A percentile compares a stretch with the other conserved stretches of the same genome.
Evolutionary conservation across 2,329 filamentous ascomycete genomes (phyloP).

Genomic region (Ambrosiella xylebori): DNA sequence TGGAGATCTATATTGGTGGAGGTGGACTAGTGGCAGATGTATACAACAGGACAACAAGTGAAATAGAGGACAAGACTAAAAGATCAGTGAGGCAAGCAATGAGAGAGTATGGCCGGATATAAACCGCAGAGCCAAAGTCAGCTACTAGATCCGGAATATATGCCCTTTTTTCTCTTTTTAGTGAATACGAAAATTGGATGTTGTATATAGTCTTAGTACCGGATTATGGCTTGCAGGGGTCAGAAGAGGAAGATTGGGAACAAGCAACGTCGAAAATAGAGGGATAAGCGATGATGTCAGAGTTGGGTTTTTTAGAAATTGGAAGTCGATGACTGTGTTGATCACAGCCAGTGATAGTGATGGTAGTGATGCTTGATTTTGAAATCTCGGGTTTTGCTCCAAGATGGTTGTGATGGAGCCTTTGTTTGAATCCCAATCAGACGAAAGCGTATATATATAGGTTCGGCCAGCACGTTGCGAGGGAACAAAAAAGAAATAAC

Average conservation of each 20-base stretch:
- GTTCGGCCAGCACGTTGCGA: neutral
- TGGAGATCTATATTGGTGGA: neutral
- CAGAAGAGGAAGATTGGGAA: too few relatives aligned
- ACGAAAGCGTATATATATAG: neutral
- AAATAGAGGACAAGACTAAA: neutral
- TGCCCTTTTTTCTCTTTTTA: neutral
- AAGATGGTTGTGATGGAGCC: too few relatives aligned
- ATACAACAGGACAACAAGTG: slow-evolving; percentile 9
- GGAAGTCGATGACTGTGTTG: too few relatives aligned
- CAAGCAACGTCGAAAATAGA: too few relatives aligned
- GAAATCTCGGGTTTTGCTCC: too few relatives aligned
- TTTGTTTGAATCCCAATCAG: neutral
- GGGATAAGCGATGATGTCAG: too few relatives aligned
- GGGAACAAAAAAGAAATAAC: neutral
- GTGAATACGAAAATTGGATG: neutral
- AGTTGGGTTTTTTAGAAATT: too few relatives aligned
- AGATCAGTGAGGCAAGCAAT: neutral
- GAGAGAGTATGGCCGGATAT: neutral
- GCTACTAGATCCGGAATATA: neutral
- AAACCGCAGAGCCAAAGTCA: neutral
- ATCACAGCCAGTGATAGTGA: too few relatives aligned
- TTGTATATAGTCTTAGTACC: too few relatives aligned
- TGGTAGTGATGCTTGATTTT: too few relatives aligned
- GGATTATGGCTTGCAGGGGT: too few relatives aligned
- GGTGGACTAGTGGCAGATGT: neutral